phyloP scores from a whole-genome alignment of 768 basidiomycete genomes.

The Russula sp. region DNA sequence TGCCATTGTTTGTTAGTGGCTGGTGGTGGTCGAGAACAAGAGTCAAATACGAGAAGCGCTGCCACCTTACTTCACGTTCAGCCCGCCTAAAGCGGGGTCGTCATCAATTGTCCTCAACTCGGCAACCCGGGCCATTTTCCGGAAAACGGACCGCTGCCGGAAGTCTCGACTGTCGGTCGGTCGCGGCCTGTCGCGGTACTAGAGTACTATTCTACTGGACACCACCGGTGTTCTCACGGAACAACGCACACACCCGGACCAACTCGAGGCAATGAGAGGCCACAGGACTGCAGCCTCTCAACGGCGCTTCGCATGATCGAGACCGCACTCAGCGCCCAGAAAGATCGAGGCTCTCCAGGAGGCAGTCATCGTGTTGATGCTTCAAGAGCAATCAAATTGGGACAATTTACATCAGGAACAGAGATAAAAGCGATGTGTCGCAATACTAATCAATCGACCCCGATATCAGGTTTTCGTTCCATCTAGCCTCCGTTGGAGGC shows the following conservation, averaged over 20 bases:
- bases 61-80: not conserved
- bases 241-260: too few relatives aligned
- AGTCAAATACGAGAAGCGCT: not conserved
- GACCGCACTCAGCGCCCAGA: not conserved
- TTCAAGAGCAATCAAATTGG: constrained; percentile 9
- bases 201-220: too few relatives aligned
- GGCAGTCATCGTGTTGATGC: not conserved
- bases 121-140: not conserved
- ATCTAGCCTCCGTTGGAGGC: constrained; percentile 41
- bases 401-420: constrained; percentile 17
- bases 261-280: too few relatives aligned
- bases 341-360: not conserved
- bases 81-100: not conserved
- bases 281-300: not conserved
- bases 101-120: not conserved
- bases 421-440: constrained; percentile 11
- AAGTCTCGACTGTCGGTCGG: too few relatives aligned
- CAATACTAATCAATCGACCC: constrained; percentile 20
- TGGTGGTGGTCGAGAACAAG: constrained; percentile 8
- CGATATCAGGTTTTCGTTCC: constrained; percentile 4
- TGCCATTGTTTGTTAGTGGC: constrained; percentile 7
- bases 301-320: not conserved
- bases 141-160: not conserved
- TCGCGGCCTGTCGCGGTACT: too few relatives aligned
- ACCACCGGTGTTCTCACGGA: too few relatives aligned